Base-by-base conservation (phyloP, 2,329 filamentous ascomycete genomes). In the Aureobasidium sp. region DNA sequence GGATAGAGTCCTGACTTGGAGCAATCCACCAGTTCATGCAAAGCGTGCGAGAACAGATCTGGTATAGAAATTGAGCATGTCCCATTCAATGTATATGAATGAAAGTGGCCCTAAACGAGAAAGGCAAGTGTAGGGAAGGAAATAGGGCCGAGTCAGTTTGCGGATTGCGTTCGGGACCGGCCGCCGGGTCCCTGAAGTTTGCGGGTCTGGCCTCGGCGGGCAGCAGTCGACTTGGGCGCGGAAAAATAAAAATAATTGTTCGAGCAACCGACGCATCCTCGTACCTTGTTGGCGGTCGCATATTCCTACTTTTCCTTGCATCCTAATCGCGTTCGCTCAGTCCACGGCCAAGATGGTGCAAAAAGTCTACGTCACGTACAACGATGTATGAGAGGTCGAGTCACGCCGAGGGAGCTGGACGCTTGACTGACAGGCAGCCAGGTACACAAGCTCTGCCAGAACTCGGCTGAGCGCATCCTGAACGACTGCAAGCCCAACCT, bases 401-500 rank as follows among this genome's bases (percentile, higher is more conserved):
- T 54, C 19, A 24, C 50, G 53, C 53, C n/a, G 11, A 14, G 35
- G 19, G 27, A 22, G 31, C 45, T 45, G 53, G 27, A 45, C 19
- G 19, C 40, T 27, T 15, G 2, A 47, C 58, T 52, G 48, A 52
- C 58, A 15, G n/a, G 45, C 33, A 11, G 29, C 66, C 71, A 97
- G 92, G 89, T 99, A 72, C 94, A 99, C 85, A 96, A 96, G 78
- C 85, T 97, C 73, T 99, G 94, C 82, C 89, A 97, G 78, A 82
- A 88, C 73, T 86, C 91, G 19, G 94, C 92, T 42, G 82, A 85
- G 66, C 80, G 81, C 69, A 95, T 97, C 74, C 86, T 99, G 70
- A 80, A 86, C 73, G 85, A 90, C 17, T 91, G 96, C 82, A 83
- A 91, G 74, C 94, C 94, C 42, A 90, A 96, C 76, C 89, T 99